Evolutionary conservation across 1,139 yeast genomes (phyloP), one percentile per base, ranked within the genome.

Genomic region (Nakaseomyces sp.): DNA sequence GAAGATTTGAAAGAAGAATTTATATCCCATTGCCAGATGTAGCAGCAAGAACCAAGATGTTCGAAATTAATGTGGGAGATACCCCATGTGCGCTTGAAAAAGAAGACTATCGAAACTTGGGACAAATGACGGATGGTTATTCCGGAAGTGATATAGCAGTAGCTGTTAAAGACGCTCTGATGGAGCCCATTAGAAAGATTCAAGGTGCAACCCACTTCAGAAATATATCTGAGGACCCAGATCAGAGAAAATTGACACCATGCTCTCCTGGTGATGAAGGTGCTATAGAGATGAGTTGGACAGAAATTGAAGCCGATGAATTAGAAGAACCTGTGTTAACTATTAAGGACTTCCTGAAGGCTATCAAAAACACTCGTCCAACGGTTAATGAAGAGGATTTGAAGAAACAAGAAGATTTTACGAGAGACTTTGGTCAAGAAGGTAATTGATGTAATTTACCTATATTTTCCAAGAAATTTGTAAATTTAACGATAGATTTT

Each of bases 81-180:
- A 89, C 95, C 1, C 95, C 96, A 1, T 86, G 96, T 61, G 75
- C 77, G 37, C 71, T 95, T 50, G 71, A 79, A 0, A 71, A 77
- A 35, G 81, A 77, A 45, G 97, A 93, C 61, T 86, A 75, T 58
- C 75, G 79, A 51, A 71, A 80, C 3, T 71, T 93, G 50, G 96
- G 94, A 0, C 88, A 84, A 48, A 82, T 91, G 91, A 91, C 98
- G 0, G 95, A 87, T 7, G 98, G 98, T 9, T 91, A 91, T 63
- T 87, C 96, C 0, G 99, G 99, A 44, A 95, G 91, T 61, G 99
- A 93, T 73, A 76, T 93, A 33, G 93, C 97, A 0, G 96, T 91
- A 36, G 94, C 89, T 15, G 98, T 93, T 5, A 79, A 95, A 56
- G 99, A 93, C 65, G 97, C 98, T 0, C 71, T 93, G 52, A 93